Evolutionary conservation across 306 rosid genomes (phyloP).

Genomic region (Datisca glomerata): DNA sequence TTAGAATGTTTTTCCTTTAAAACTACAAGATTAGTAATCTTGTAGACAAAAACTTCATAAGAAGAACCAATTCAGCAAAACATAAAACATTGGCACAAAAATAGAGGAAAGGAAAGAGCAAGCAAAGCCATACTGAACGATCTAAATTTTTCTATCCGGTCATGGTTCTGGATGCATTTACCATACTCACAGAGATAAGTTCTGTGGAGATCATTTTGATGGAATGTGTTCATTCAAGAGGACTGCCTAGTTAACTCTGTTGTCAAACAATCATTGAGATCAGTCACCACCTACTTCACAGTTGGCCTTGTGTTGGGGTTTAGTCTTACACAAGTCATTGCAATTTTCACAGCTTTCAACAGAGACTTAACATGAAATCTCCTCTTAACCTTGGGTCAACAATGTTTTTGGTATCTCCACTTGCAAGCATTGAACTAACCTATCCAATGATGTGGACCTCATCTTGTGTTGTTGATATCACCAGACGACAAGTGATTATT

Average conservation of each 20-base stretch:
- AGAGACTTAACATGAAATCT: constrained; percentile 10
- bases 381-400: constrained; percentile 13
- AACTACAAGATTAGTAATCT: too few relatives aligned
- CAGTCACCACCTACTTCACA: constrained; percentile 15
- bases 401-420: constrained; percentile 11
- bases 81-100: too few relatives aligned
- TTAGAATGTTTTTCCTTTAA: too few relatives aligned
- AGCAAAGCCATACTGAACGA: too few relatives aligned
- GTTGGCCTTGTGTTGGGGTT: constrained; percentile 7
- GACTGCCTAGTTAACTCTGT: not conserved
- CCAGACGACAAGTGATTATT: constrained; percentile 11
- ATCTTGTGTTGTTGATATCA: not conserved
- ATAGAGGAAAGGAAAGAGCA: too few relatives aligned
- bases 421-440: constrained; percentile 7
- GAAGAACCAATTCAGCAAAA: too few relatives aligned
- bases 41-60: too few relatives aligned
- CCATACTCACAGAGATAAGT: too few relatives aligned
- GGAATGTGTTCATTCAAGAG: too few relatives aligned
- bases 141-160: too few relatives aligned
- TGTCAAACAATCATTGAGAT: constrained; percentile 14
- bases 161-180: too few relatives aligned
- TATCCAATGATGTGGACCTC: constrained; percentile 7
- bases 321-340: constrained; percentile 7
- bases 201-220: too few relatives aligned
- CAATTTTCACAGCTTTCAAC: constrained; percentile 26